Percentiles rank a stretch among this genome's conserved stretches.
phyloP scores from a whole-genome alignment of 139 green algal genomes.

The Spirogloea muscicola region DNA sequence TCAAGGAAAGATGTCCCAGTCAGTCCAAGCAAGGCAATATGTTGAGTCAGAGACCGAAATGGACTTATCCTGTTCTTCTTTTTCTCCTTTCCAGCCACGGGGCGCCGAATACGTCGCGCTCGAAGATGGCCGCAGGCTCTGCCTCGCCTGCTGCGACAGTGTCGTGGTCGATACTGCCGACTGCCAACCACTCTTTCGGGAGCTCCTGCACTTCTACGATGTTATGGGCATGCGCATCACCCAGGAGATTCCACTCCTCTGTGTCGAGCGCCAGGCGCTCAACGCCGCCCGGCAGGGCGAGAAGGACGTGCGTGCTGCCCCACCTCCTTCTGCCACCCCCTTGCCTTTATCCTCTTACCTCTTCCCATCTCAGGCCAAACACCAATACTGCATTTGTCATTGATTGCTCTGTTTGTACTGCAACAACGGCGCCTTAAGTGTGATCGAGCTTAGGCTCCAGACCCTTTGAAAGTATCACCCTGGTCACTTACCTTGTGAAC shows the following conservation, averaged over 20 bases:
- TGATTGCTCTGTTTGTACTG: too few species aligned
- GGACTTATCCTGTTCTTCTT: background rate
- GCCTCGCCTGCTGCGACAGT: constrained; percentile 68
- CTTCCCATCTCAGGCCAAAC: too few species aligned
- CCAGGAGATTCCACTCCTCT: constrained; percentile 61
- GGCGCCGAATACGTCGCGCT: constrained; percentile 55
- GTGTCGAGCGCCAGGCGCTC: constrained; percentile 71
- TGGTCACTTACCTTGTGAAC: too few species aligned
- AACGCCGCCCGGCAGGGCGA: constrained; percentile 56
- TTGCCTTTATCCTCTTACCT: background rate
- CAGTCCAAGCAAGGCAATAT: background rate
- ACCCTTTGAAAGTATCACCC: too few species aligned
- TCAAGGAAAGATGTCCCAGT: background rate
- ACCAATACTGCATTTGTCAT: too few species aligned
- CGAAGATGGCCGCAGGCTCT: constrained; percentile 72
- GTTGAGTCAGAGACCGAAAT: background rate
- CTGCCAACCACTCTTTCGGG: constrained; percentile 16
- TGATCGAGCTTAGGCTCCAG: too few species aligned
- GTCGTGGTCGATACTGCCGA: constrained; percentile 75
- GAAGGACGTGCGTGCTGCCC: constrained; percentile 9
- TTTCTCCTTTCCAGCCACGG: constrained; percentile 43
- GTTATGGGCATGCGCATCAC: constrained; percentile 42
- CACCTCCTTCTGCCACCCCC: background rate
- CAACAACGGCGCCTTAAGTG: too few species aligned
- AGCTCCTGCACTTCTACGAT: constrained; percentile 22